Percentiles rank a stretch among this genome's conserved stretches.
Evolutionary conservation across 139 green algal species (phyloP).

Genomic region (Chlorella sp.): DNA sequence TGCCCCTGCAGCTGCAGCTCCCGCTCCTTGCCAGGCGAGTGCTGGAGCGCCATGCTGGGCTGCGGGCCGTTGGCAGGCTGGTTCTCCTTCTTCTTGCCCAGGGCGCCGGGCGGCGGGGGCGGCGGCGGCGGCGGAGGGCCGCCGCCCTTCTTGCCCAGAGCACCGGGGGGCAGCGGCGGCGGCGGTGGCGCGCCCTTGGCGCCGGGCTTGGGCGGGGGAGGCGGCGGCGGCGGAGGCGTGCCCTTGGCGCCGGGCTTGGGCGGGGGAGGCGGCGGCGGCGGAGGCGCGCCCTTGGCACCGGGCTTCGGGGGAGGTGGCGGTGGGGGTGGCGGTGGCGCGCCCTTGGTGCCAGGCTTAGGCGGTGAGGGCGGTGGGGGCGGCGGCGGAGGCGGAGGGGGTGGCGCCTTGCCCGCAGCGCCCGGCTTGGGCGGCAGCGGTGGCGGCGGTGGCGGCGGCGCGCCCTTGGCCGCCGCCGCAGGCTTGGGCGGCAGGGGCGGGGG

Average conservation of each 20-base stretch:
- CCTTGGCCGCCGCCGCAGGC: conserved; percentile 8
- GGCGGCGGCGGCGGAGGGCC: conserved; percentile 16
- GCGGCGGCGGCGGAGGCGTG: conserved; percentile 18
- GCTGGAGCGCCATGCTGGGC: conserved; percentile 1
- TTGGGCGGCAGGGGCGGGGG: conserved; percentile 15
- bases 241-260: conserved; percentile 26
- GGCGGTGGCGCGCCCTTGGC: not conserved
- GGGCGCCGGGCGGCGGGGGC: conserved; percentile 10
- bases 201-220: conserved; percentile 2
- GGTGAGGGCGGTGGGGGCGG: not conserved
- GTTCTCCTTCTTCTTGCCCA: conserved; percentile 18
- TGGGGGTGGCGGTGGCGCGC: conserved; percentile 9
- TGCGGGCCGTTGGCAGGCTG: not conserved
- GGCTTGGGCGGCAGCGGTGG: conserved; percentile 17
- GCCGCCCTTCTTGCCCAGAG: not conserved
- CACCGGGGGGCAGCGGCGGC: not conserved
- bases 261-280: conserved; percentile 49
- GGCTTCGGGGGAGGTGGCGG: conserved; percentile 22
- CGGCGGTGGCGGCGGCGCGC: conserved; percentile 23
- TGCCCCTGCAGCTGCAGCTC: too few species aligned
- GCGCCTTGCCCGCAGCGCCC: not conserved
- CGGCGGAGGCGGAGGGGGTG: not conserved
- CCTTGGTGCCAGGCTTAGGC: conserved; percentile 4
- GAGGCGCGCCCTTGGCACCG: conserved; percentile 36
- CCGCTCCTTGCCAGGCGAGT: not conserved